phyloP scores from a whole-genome alignment of 208 protist genomes.

The Leishmania lainsoni region DNA sequence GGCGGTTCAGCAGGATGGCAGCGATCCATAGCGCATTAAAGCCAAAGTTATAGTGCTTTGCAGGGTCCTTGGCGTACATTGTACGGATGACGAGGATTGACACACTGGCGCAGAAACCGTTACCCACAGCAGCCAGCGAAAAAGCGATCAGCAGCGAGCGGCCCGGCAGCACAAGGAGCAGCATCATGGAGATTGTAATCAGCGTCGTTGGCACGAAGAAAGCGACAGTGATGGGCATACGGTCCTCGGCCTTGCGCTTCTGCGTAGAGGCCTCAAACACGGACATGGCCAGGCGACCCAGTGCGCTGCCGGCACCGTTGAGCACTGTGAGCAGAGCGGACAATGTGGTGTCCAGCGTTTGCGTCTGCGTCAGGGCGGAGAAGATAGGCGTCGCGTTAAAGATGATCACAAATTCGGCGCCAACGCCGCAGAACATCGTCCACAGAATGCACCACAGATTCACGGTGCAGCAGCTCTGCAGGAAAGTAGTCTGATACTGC shows the following conservation, averaged over 20 bases:
- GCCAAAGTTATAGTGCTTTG: slow-evolving; percentile 75
- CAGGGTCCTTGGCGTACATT: slow-evolving; percentile 73
- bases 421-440: slow-evolving; percentile 58
- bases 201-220: slow-evolving; percentile 55
- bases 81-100: slow-evolving; percentile 56
- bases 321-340: slow-evolving; percentile 63
- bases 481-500: slow-evolving; percentile 63
- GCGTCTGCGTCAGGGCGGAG: slow-evolving; percentile 36
- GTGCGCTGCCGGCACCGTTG: slow-evolving; percentile 63
- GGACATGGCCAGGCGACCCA: slow-evolving; percentile 58
- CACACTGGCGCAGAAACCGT: slow-evolving; percentile 61
- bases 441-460: slow-evolving; percentile 55
- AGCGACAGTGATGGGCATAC: slow-evolving; percentile 67
- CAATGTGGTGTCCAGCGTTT: slow-evolving; percentile 33
- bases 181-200: slow-evolving; percentile 53
- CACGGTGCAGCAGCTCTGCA: slow-evolving; percentile 45
- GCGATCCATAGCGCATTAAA: slow-evolving; percentile 36
- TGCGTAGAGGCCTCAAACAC: slow-evolving; percentile 58
- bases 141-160: slow-evolving; percentile 43
- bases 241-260: slow-evolving; percentile 47
- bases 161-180: slow-evolving; percentile 47
- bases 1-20: slow-evolving; percentile 61
- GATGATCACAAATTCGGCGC: slow-evolving; percentile 65
- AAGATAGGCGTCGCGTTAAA: slow-evolving; percentile 63
- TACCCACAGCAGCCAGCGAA: slow-evolving; percentile 52